Percentiles rank a stretch among this genome's conserved stretches.
Evolutionary conservation across 2,329 filamentous ascomycete genomes (phyloP).

Genomic region (Phialocephala subalpina): DNA sequence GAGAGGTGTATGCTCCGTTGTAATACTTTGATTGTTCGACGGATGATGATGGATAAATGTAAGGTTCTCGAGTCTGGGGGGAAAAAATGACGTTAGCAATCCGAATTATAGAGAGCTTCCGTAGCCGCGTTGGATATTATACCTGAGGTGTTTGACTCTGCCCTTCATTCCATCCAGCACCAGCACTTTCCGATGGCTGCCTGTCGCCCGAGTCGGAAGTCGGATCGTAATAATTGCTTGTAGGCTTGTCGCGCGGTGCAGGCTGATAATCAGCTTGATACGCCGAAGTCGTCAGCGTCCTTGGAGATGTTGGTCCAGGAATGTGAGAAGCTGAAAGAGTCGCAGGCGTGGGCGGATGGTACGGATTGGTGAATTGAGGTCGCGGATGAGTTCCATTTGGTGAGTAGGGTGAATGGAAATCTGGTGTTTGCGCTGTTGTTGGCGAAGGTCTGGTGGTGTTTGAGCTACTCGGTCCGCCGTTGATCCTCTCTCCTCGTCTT

Average conservation of each 20-base stretch:
- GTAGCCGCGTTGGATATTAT: constrained; percentile 28
- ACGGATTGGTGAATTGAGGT: constrained; percentile 42
- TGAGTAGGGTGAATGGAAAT: constrained; percentile 38
- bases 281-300: constrained; percentile 34
- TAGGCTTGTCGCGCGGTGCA: constrained; percentile 48
- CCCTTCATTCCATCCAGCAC: constrained; percentile 38
- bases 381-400: constrained; percentile 40
- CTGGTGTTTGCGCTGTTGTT: constrained; percentile 36
- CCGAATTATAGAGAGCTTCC: constrained; percentile 10
- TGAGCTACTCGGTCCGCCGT: constrained; percentile 38
- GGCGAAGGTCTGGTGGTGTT: constrained; percentile 33
- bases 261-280: constrained; percentile 46
- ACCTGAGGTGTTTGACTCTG: constrained; percentile 43
- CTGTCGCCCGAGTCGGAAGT: constrained; percentile 52
- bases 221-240: constrained; percentile 55
- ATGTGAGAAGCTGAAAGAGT: constrained; percentile 38
- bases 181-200: constrained; percentile 45
- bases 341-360: constrained; percentile 39
- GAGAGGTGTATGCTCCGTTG: constrained; percentile 59
- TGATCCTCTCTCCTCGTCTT: constrained; percentile 40
- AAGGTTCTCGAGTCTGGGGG: constrained; percentile 57
- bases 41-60: constrained; percentile 53
- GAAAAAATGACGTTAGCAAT: constrained; percentile 25
- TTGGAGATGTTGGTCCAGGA: constrained; percentile 40
- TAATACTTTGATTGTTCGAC: constrained; percentile 57